Percentiles rank a stretch among this genome's conserved stretches.
These are phyloP conservation scores for Candida chauliodis DNA, from an alignment of 805 yeast genomes.

Conservation along the genomic window DNA sequence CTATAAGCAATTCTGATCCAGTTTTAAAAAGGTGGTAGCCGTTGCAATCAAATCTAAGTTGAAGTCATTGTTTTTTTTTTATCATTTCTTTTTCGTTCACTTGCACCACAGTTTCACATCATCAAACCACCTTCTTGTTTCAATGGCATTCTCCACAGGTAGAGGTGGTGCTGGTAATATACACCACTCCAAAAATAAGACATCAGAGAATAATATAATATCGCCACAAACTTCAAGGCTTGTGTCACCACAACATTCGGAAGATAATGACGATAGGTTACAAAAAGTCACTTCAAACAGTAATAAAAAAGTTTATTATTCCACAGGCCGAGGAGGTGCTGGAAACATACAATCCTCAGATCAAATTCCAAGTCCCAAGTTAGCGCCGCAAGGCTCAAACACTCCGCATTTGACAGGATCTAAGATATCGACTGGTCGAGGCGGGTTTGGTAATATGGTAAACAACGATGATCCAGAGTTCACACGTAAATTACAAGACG, in stretches of 20 bases:
- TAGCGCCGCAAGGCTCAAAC: constrained; percentile 56
- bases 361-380: constrained; percentile 49
- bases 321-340: constrained; percentile 82
- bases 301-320: constrained; percentile 38
- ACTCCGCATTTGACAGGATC: constrained; percentile 57
- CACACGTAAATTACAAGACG: constrained; percentile 65
- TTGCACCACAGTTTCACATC: neutral
- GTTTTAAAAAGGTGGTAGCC: too few relatives aligned
- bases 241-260: constrained; percentile 7
- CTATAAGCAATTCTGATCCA: too few relatives aligned
- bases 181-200: constrained; percentile 15
- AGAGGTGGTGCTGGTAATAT: constrained; percentile 41
- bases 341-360: constrained; percentile 55
- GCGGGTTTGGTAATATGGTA: constrained; percentile 76
- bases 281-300: constrained; percentile 4
- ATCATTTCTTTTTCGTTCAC: too few relatives aligned
- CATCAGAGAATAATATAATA: constrained; percentile 17
- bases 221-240: constrained; percentile 8
- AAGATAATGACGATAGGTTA: constrained; percentile 6
- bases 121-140: too few relatives aligned
- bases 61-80: too few relatives aligned
- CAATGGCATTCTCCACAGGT: constrained; percentile 31
- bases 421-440: constrained; percentile 69
- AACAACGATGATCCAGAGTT: constrained; percentile 55
- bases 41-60: too few relatives aligned